A percentile compares a stretch with the other conserved stretches of the same genome.
These are phyloP conservation scores for Ceratobasidium sp. DNA, from an alignment of 1,284 basidiomycete genomes.

Conservation along the genomic window DNA sequence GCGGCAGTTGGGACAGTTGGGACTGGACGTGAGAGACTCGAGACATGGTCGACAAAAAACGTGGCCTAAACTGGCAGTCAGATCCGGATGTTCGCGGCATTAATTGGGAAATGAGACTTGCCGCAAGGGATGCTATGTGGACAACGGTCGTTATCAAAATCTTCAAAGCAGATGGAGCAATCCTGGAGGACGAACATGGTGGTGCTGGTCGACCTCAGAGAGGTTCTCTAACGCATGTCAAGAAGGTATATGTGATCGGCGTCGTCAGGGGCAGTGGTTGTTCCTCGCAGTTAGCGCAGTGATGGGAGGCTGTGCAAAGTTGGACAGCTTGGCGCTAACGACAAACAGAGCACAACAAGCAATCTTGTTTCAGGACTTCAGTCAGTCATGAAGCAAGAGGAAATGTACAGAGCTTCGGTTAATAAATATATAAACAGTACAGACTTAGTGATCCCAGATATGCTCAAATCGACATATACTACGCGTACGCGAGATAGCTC, in stretches of 20 bases:
- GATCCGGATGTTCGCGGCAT: too few species aligned
- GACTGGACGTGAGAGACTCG: slow-evolving; percentile 15
- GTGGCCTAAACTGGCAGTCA: background rate
- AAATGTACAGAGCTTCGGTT: too few species aligned
- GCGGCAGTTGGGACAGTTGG: slow-evolving; percentile 34
- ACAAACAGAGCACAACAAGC: too few species aligned
- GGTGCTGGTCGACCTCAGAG: background rate
- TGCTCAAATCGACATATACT: background rate
- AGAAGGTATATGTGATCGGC: background rate
- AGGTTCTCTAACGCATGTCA: background rate
- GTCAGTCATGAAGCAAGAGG: too few species aligned
- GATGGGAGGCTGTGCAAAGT: background rate
- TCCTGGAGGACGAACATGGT: slow-evolving; percentile 37
- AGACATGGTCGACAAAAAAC: slow-evolving; percentile 37
- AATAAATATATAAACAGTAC: background rate
- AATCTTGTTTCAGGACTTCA: too few species aligned
- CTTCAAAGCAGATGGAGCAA: slow-evolving; percentile 29
- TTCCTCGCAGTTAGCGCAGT: too few species aligned
- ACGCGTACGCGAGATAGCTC: background rate
- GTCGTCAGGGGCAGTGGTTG: background rate
- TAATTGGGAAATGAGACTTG: background rate
- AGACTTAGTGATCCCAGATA: background rate
- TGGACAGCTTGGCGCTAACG: too few species aligned
- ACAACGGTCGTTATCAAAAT: slow-evolving; percentile 3
- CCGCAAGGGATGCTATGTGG: slow-evolving; percentile 31